These are phyloP conservation scores for Thelephora terrestris DNA, from an alignment of 1,284 basidiomycete species.

Conservation along the genomic window DNA sequence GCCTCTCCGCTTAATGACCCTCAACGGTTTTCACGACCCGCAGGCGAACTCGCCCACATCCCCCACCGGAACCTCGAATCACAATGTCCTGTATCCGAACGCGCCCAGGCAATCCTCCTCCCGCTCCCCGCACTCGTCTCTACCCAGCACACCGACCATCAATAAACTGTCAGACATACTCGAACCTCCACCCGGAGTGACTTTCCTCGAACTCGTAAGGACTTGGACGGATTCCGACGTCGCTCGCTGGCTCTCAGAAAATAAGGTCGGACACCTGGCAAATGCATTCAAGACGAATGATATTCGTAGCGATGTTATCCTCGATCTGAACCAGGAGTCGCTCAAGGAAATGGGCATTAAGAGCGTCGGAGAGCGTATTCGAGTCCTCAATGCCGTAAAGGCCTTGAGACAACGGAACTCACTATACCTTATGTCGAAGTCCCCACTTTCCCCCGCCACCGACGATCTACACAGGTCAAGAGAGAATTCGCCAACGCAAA, in stretches of 20 bases:
- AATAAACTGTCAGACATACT: constrained; percentile 15
- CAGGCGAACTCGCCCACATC: constrained; percentile 46
- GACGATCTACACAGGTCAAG: constrained; percentile 9
- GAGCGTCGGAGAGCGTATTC: constrained; percentile 84
- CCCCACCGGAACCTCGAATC: constrained; percentile 30
- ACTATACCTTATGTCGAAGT: background rate
- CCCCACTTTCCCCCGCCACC: constrained; percentile 1
- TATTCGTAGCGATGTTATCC: constrained; percentile 79
- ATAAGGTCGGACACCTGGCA: constrained; percentile 64
- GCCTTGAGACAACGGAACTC: constrained; percentile 53
- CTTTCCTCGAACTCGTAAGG: constrained; percentile 52
- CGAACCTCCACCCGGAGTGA: constrained; percentile 48
- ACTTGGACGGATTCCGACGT: constrained; percentile 66
- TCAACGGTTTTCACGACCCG: constrained; percentile 14
- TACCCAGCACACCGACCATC: constrained; percentile 29
- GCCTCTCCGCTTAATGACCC: constrained; percentile 21
- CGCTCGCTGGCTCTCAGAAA: constrained; percentile 59
- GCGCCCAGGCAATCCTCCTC: constrained; percentile 6
- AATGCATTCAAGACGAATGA: constrained; percentile 72
- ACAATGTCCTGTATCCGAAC: constrained; percentile 10
- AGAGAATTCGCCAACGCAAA: constrained; percentile 13
- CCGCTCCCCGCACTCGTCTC: constrained; percentile 17
- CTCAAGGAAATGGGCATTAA: constrained; percentile 83
- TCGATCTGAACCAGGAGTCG: constrained; percentile 80
- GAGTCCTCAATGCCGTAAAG: constrained; percentile 80